phyloP scores from a whole-genome alignment of 352 stramenopile genomes.

The Phytophthora pini region DNA sequence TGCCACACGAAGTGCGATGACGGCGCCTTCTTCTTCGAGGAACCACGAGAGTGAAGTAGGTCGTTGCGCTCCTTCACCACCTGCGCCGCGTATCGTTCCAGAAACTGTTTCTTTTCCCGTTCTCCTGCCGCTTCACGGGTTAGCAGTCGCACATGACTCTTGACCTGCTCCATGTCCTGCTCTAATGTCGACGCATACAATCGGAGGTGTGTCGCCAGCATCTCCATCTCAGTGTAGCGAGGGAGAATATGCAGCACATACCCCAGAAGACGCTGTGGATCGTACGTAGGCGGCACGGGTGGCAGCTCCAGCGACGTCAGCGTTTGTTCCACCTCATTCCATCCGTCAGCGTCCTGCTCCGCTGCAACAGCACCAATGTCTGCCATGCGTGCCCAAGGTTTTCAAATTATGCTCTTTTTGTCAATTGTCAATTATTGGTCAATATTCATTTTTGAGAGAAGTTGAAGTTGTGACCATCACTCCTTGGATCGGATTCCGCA shows the following conservation, averaged over 20 bases:
- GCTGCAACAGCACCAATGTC: background rate
- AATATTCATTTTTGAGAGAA: conserved; percentile 31
- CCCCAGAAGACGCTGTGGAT: conserved; percentile 74
- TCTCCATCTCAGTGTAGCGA: conserved; percentile 87
- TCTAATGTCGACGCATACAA: conserved; percentile 75
- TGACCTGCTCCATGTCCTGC: conserved; percentile 81
- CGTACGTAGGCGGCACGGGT: conserved; percentile 70
- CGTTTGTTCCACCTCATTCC: conserved; percentile 65
- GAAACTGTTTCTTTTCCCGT: conserved; percentile 80
- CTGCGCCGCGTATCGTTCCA: conserved; percentile 82
- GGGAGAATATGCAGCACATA: conserved; percentile 82
- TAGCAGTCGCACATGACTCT: conserved; percentile 62
- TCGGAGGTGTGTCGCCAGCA: conserved; percentile 75
- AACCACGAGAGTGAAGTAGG: conserved; percentile 63
- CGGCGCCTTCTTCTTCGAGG: conserved; percentile 46
- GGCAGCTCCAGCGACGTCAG: conserved; percentile 60
- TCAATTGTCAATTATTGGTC: conserved; percentile 4
- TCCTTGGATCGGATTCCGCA: conserved; percentile 21
- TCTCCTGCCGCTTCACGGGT: conserved; percentile 56
- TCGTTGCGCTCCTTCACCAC: conserved; percentile 90
- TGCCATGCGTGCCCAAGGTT: conserved; percentile 16
- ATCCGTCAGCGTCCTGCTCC: conserved; percentile 38
- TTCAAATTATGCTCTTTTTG: conserved; percentile 6
- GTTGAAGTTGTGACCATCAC: conserved; percentile 63
- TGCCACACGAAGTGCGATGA: conserved; percentile 78